Evolutionary conservation across 345 rosid genomes (phyloP).

Genomic region (Toxicodendron radicans): DNA sequence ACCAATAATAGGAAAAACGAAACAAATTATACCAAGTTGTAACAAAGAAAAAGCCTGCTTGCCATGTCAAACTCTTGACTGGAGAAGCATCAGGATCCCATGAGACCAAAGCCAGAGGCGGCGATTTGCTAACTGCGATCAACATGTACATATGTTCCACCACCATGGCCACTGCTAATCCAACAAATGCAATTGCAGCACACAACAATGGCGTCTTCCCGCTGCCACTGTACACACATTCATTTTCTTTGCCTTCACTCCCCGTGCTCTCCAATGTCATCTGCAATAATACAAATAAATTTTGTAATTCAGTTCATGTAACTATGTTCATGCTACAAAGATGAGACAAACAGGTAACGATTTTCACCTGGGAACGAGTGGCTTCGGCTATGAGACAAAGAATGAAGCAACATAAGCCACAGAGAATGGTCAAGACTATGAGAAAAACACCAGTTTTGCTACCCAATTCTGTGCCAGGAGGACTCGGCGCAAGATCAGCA

Average conservation of each 20-base stretch:
- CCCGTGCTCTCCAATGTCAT: slow-evolving; percentile 43
- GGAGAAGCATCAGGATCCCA: slow-evolving; percentile 54
- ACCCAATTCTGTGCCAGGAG: slow-evolving; percentile 50
- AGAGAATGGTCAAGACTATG: slow-evolving; percentile 54
- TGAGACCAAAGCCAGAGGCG: slow-evolving; percentile 41
- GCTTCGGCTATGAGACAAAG: slow-evolving; percentile 91
- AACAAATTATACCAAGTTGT: slow-evolving; percentile 61
- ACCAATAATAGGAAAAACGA: not conserved
- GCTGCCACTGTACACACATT: slow-evolving; percentile 70
- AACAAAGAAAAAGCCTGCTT: slow-evolving; percentile 77
- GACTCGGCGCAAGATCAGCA: slow-evolving; percentile 72
- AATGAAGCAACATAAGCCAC: slow-evolving; percentile 73
- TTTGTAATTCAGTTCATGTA: not conserved
- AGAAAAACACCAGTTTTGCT: slow-evolving; percentile 66
- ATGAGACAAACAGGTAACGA: not conserved
- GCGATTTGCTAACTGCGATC: slow-evolving; percentile 62
- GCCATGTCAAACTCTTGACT: slow-evolving; percentile 49
- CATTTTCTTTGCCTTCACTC: slow-evolving; percentile 24
- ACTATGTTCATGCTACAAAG: not conserved
- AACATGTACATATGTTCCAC: slow-evolving; percentile 63
- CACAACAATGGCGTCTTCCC: slow-evolving; percentile 76
- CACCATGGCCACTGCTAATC: slow-evolving; percentile 67
- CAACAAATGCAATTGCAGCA: slow-evolving; percentile 55
- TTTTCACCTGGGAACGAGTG: slow-evolving; percentile 72
- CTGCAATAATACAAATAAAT: slow-evolving; percentile 31